Base-by-base conservation (phyloP, 768 basidiomycete genomes). In the Punctularia strigosozonata region DNA sequence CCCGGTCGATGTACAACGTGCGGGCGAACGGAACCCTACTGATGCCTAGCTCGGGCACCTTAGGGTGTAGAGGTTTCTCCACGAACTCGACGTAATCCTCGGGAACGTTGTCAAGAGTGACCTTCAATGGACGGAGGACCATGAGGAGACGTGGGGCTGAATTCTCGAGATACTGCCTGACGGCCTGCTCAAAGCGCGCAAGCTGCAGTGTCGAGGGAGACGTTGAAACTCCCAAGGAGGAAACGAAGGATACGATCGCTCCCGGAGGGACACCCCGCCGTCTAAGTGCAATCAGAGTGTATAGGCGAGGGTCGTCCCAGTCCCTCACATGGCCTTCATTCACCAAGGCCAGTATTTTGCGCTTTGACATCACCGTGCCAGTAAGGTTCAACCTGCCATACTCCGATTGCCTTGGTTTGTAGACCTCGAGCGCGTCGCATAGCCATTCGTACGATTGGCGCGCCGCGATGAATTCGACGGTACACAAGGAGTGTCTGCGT, bases 371-470 rank as follows among this genome's bases (percentile, higher is more conserved):
- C 58, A 99, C 78, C 14, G 92, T 92, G 22, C 95, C 95, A 45
- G 94, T 86, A 33, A 99, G 58, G 51, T 80, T 90, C 34, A 98
- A 69, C 39, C 95, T 77, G 17, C 95, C 95, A 50, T 88, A 98
- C 57, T 99, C 95, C 34, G 89, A 92, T 61, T 99, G 95, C 41
- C 79, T 80, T 17, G 95, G 92, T 57, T 91, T 95, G 70, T 98
- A 99, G 2, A 98, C 82, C 44, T 86, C 87, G n/a, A 98, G 68
- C 3, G 87, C 89, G 54, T 99, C 94, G 51, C 95, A 99, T 10
- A 99, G 73, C 95, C 95, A 99, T 52, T 99, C 95, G 57, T 99
- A 98, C 0, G 95, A 95, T 54, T 90, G 86, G 39, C 95, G 84
- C 2, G 95, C 91, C 17, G 80, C 77, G 49, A 98, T 80, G 58